Evolutionary conservation across 257 asterid species (phyloP).

Genomic region (Solanum chilense): DNA sequence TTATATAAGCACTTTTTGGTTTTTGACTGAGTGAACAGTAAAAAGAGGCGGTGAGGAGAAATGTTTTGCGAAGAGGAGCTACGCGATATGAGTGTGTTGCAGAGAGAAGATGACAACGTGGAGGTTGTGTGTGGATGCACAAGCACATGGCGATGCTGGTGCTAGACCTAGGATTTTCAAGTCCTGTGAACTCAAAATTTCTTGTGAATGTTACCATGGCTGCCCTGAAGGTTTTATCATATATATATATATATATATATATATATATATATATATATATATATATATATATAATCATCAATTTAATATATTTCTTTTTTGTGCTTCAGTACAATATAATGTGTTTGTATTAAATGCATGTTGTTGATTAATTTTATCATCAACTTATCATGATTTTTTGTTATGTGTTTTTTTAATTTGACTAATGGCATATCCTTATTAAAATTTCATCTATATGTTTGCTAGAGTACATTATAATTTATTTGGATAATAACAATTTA

Average conservation of each 20-base stretch:
- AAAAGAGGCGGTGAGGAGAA: not conserved
- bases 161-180: constrained; percentile 36
- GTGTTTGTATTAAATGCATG: not conserved
- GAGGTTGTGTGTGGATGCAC: constrained; percentile 44
- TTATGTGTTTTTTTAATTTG: no score
- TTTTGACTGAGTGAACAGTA: not conserved
- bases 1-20: not conserved
- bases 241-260: no score
- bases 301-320: no score
- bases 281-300: no score
- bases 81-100: constrained; percentile 15
- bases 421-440: no score
- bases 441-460: not conserved
- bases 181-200: constrained; percentile 31
- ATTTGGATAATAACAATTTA: not conserved
- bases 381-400: not conserved
- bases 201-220: constrained; percentile 28
- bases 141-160: constrained; percentile 42
- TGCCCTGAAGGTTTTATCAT: no score
- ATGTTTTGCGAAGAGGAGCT: constrained; percentile 25
- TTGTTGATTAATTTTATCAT: not conserved
- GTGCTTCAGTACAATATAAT: no score
- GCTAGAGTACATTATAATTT: not conserved
- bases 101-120: constrained; percentile 28
- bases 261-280: no score